Evolutionary conservation across 2,329 filamentous ascomycete species (phyloP), one percentile per base, ranked within the genome.

Genomic region (Aspergillus ochraceus): DNA sequence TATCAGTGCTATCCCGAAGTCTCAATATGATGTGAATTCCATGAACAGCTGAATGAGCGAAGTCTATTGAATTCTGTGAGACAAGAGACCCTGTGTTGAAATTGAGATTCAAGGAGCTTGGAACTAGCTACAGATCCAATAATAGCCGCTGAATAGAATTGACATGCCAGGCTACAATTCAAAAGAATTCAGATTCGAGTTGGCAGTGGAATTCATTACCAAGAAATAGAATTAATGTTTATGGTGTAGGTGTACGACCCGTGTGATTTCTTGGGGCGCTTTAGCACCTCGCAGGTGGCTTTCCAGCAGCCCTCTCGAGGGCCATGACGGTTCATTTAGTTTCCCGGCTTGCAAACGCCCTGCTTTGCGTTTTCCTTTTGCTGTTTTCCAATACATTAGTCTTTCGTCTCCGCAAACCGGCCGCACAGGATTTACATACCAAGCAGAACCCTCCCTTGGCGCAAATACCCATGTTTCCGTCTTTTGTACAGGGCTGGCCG

Each of bases 1-100:
- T 65, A 56, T 22, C 39, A 54, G 4, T 65, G 63, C 30, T 64
- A 62, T 39, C 63, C 63, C 24, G 54, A 60, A 17, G 36, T 64
- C 32, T n/a, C 36, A 14, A 8, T 14, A 17, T 19, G 36, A 42
- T 8, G 6, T n/a, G 17, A 14, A n/a, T 8, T 6, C 14, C 36
- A n/a, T n/a, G 36, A n/a, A n/a, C 36, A 36, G 14, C 14, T 36
- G 32, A 14, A 36, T 12, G 32, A 36, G 14, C 26, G 26, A 29
- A 9, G 26, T 29, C 26, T 29, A 29, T 8, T 9, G 26, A 29
- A 29, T 29, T 36, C 14, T 6, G 32, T 14, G 32, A 12, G 32
- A 36, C 32, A 42, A 42, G 36, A 42, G 36, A 8, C 14, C 11
- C 32, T 36, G 12, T 5, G 4, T 14, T 36, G 12, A 29, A 11